Conservation (phyloP, 306 rosid genomes). For the Vigna hirtella region DNA sequence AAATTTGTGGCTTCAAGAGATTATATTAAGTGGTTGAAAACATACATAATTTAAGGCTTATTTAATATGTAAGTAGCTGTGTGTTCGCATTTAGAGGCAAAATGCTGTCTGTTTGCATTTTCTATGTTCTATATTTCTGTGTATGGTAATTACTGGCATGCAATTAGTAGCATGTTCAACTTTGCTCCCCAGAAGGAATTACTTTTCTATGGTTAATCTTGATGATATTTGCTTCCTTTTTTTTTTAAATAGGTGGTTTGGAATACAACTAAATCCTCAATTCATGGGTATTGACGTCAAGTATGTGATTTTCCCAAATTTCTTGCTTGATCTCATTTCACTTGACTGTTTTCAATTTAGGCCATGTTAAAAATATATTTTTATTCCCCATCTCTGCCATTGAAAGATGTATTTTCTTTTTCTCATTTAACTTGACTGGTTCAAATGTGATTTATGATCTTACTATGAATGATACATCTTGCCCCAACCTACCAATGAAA, state of each 20-base stretch:
- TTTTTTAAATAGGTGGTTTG: constrained; percentile 84
- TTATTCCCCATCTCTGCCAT: background rate
- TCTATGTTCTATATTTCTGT: constrained; percentile 14
- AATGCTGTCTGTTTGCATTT: constrained; percentile 18
- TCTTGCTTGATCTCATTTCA: constrained; percentile 30
- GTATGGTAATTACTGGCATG: constrained; percentile 9
- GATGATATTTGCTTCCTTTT: constrained; percentile 36
- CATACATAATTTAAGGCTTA: background rate
- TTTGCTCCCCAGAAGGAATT: constrained; percentile 36
- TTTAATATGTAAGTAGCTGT: background rate
- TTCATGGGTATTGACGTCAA: constrained; percentile 94
- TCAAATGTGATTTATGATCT: constrained; percentile 20
- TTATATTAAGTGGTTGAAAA: background rate
- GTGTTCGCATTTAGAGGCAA: constrained; percentile 13
- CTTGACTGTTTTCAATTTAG: constrained; percentile 24
- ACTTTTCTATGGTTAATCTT: constrained; percentile 31
- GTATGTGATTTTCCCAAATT: constrained; percentile 65
- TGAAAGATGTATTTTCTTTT: constrained; percentile 22
- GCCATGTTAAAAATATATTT: constrained; percentile 3
- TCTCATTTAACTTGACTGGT: constrained; percentile 23
- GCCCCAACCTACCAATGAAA: background rate
- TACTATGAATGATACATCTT: constrained; percentile 4
- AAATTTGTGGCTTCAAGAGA: constrained; percentile 18
- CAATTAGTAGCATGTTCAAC: constrained; percentile 13
- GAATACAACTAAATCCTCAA: constrained; percentile 93